Percentiles rank a stretch among this genome's conserved stretches.
Conservation (phyloP, 305 asterid genomes). For the Fraxinus sp. region DNA sequence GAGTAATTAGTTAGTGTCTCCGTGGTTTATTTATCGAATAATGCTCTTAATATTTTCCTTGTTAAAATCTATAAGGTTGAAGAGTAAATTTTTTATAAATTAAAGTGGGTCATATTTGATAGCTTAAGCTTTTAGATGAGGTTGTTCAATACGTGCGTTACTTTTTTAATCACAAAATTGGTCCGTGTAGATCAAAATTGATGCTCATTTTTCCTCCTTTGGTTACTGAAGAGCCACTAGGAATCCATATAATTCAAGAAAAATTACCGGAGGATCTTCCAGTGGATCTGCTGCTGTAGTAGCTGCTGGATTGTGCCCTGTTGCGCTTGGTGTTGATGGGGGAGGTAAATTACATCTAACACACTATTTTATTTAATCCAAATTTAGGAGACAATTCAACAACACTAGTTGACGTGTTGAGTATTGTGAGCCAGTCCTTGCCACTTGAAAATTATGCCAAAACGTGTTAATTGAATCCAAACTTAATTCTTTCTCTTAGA, state of each 20-base stretch:
- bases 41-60: neutral
- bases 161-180: neutral
- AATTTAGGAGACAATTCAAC: neutral
- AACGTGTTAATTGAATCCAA: neutral
- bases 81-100: neutral
- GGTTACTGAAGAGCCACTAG: constrained; percentile 50
- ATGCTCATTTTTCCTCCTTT: constrained; percentile 8
- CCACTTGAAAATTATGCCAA: neutral
- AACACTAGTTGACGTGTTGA: neutral
- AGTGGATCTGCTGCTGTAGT: constrained; percentile 98
- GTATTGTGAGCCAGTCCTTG: neutral
- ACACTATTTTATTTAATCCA: neutral
- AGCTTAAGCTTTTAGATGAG: neutral
- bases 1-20: neutral
- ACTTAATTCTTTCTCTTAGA: neutral
- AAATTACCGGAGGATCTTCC: constrained; percentile 90
- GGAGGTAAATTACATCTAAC: constrained; percentile 56
- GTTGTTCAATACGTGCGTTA: neutral
- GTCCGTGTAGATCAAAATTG: neutral
- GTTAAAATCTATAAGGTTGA: neutral
- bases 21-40: neutral
- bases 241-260: constrained; percentile 64
- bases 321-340: constrained; percentile 92
- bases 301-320: constrained; percentile 88
- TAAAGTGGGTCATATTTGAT: neutral